Conservation (phyloP, 2,329 filamentous ascomycete genomes). For the Beauveria medogensis region DNA sequence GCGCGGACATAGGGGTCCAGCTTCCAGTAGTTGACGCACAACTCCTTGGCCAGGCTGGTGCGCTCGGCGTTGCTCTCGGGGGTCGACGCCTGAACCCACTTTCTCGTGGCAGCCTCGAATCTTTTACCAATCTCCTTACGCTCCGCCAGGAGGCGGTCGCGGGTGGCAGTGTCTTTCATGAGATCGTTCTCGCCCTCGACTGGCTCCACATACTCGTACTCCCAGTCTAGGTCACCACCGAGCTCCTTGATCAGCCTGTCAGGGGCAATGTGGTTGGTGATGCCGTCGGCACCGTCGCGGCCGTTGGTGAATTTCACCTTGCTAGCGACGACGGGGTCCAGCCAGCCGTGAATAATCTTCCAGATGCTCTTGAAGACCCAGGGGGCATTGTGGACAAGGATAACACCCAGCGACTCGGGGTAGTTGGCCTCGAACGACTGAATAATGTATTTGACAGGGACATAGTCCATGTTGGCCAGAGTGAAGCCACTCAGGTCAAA, state of each 20-base stretch:
- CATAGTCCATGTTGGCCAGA: slow-evolving; percentile 69
- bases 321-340: slow-evolving; percentile 64
- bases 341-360: slow-evolving; percentile 67
- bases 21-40: slow-evolving; percentile 60
- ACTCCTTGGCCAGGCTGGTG: slow-evolving; percentile 37
- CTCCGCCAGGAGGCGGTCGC: slow-evolving; percentile 41
- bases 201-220: slow-evolving; percentile 58
- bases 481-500: slow-evolving; percentile 68
- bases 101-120: slow-evolving; percentile 50
- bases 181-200: slow-evolving; percentile 48
- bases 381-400: slow-evolving; percentile 67
- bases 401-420: slow-evolving; percentile 61
- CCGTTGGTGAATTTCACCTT: slow-evolving; percentile 65
- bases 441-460: slow-evolving; percentile 70
- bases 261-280: slow-evolving; percentile 38
- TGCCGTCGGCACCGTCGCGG: slow-evolving; percentile 52
- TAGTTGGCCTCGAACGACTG: slow-evolving; percentile 74
- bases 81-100: slow-evolving; percentile 46
- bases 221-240: slow-evolving; percentile 65
- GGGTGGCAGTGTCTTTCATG: slow-evolving; percentile 37
- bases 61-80: slow-evolving; percentile 26
- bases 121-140: slow-evolving; percentile 43
- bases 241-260: slow-evolving; percentile 40
- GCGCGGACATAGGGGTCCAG: slow-evolving; percentile 61
- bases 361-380: slow-evolving; percentile 54